Base-by-base conservation (phyloP, 2,329 filamentous ascomycete genomes). In the Fusarium sp. region DNA sequence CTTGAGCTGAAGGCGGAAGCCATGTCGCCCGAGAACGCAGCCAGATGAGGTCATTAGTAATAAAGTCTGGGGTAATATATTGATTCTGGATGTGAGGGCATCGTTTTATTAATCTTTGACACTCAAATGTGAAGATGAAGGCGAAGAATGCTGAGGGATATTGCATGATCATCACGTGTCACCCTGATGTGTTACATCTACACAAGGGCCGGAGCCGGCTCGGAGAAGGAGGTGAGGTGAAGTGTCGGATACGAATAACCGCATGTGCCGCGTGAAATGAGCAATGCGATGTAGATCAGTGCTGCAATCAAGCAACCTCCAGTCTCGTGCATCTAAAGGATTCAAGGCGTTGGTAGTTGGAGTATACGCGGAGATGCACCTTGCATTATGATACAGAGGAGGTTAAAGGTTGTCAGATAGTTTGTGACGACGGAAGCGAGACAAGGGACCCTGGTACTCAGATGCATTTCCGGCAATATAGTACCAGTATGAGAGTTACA, bases 1-100 rank as follows among this genome's bases (percentile, higher is more conserved):
- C 67, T 70, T 70, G 59, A 45, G 62, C 63, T 67, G 51, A 65
- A 52, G 51, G 28, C 31, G 43, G 28, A 49, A 24, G 45, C 45
- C 54, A 64, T 57, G 53, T 28, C 52, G 58, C 58, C 56, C 31
- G 17, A 15, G 14, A 47, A 38, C 28, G 40, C 15, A 47, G 44
- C 15, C 49, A 55, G 36, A 51, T 59, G 17, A 58, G 22, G 38
- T 62, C 50, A 52, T 24, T 55, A 19, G 3, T 54, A 24, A 19
- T 26, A 11, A 26, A 36, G 31, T 38, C 38, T 31, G 54, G 59
- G 42, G 59, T 42, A 28, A 21, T 11, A 19, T 15, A n/a, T 19
- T n/a, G 28, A 49, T 24, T 38, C 11, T 7, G 24, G 8, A 21
- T 13, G 21, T 49, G 33, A 49, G 19, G 10, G 5, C 28, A 11